Base-by-base conservation (phyloP, 768 basidiomycete species). In the Tylopilus subfusipes region DNA sequence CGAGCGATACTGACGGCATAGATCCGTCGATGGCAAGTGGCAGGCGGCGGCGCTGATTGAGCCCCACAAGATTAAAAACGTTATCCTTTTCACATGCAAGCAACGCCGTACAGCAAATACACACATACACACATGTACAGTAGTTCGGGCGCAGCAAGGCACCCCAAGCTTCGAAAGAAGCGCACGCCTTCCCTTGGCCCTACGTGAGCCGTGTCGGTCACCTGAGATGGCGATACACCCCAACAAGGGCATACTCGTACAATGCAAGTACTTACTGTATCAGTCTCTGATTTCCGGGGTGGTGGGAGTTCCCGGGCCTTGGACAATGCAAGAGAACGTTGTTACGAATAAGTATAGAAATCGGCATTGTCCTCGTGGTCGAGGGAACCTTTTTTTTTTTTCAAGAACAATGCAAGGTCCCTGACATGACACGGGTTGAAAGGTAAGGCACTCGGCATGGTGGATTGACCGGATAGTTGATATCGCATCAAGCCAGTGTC, bases 161-260 rank as follows among this genome's bases (percentile, higher is more conserved):
- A 27, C 25, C 25, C 7, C 16, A 36, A 18, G n/a, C 40, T 22
- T n/a, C 21, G 21, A 42, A 42, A 42, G 40, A 42, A 42, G 40
- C 40, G 22, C 39, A 7, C 36, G 18, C 25, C 25, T 27, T 27
- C 4, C 4, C 25, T 27, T 27, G 25, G 25, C 25, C 3, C 7
- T 27, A 27, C 25, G 4, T n/a, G 40, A 21, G 40, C 40, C 22
- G 40, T 42, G 21, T 27, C 21, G 22, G 40, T 22, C 25, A 27
- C 4, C 7, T 27, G 25, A 27, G 3, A 27, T 33, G n/a, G 39
- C 27, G 43, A 44, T 44, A 29, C 21, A 13, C 44, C 40, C 42
- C 33, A 47, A 36, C 25, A 36, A 34, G 51, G 54, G 3, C 36
- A 54, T 44, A 54, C 30, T n/a, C n/a, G n/a, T n/a, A n/a, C n/a